Evolutionary conservation across 2,329 filamentous ascomycete species (phyloP), one percentile per base, ranked within the genome.

Genomic region (Fusarium miscanthi): DNA sequence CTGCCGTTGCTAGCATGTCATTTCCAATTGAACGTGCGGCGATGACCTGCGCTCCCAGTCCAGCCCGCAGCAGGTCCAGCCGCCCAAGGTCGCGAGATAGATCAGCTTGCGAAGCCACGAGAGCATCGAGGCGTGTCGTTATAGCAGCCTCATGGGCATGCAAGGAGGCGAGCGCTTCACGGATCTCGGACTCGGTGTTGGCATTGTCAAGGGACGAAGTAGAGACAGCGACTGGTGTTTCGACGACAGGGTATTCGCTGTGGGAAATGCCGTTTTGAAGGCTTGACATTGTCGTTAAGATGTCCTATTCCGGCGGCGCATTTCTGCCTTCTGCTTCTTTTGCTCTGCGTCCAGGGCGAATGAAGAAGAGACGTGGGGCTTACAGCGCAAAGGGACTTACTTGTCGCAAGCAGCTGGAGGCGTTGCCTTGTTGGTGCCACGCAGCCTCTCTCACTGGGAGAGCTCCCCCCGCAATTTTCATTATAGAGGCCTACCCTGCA

Each of bases 1-100:
- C 93, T 35, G 96, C 95, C 46, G 91, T 89, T 43, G 94, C 91
- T 66, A 99, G 91, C 93, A 98, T 97, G 80, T 91, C 92, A 88
- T 94, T 93, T 86, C 93, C 93, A 78, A 99, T 92, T 48, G 91
- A 87, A 70, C 95, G 90, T 19, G 94, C 92, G 54, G 93, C 92
- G 78, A 95, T 92, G 56, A 93, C 93, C 80, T 98, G 96, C 9
- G 94, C 90, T 65, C 94, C 94, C 37, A 98, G 88, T 72, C 95
- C 92, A 45, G 95, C 95, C 74, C 96, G 93, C 60, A 98, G 88
- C 35, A 97, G 87, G 82, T 99, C 96, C 71, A 99, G 88, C 23
- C 95, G 92, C 68, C 91, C 91, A 56, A 99, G 87, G 78, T 98
- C 94, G 74, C 94, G 93, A 25, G 93, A 92, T 54, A 99, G 89